Conservation (phyloP, 1,284 basidiomycete species). For the Inonotus obliquus region DNA sequence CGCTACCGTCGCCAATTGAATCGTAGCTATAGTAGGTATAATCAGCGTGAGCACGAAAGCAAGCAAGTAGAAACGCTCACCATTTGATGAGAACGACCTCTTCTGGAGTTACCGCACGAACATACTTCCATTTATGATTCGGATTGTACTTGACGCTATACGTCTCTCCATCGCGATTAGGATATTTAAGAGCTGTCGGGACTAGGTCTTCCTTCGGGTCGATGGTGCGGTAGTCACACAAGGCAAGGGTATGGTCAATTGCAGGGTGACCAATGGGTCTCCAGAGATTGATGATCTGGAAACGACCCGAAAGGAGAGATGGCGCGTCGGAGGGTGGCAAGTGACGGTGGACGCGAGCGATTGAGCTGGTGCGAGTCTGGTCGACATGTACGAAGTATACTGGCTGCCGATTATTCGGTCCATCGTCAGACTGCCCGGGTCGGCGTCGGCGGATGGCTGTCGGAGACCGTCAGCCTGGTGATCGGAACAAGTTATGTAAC, state of each 20-base stretch:
- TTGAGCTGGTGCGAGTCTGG: conserved; percentile 25
- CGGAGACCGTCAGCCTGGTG: neutral
- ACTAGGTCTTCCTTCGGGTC: conserved; percentile 42
- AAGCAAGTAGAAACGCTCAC: conserved; percentile 34
- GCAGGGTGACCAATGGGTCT: conserved; percentile 30
- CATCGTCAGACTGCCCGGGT: conserved; percentile 33
- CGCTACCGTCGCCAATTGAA: conserved; percentile 32
- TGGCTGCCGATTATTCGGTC: conserved; percentile 41
- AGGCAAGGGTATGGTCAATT: conserved; percentile 32
- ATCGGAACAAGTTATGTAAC: conserved; percentile 9
- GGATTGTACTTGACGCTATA: conserved; percentile 48
- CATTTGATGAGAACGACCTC: conserved; percentile 67
- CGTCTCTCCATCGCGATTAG: conserved; percentile 55
- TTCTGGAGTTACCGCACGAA: conserved; percentile 55
- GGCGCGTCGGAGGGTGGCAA: conserved; percentile 25
- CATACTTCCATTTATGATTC: conserved; percentile 60
- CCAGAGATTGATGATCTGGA: conserved; percentile 39
- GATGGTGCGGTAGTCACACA: conserved; percentile 52
- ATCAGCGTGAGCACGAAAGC: neutral
- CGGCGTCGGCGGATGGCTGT: conserved; percentile 40
- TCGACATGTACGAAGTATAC: conserved; percentile 31
- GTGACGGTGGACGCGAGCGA: conserved; percentile 26
- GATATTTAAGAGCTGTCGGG: conserved; percentile 48
- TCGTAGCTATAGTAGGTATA: conserved; percentile 27
- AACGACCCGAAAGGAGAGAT: conserved; percentile 23